Percentiles rank a stretch among this genome's conserved stretches.
Evolutionary conservation across 495 filamentous ascomycete species (phyloP).

Genomic region (Xylaria bambusicola): DNA sequence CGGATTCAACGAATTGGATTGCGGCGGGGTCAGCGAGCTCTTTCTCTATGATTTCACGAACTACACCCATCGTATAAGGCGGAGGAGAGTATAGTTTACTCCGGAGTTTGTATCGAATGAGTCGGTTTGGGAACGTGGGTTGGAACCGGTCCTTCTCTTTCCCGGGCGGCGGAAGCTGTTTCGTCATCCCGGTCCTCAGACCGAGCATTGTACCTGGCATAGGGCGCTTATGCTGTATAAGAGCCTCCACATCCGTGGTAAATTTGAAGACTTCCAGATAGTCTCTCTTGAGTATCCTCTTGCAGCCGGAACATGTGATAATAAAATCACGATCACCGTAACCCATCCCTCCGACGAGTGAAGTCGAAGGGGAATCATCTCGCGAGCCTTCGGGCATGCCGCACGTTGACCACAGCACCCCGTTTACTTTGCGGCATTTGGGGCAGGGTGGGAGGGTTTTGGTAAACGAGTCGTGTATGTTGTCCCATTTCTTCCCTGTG

Average conservation of each 20-base stretch:
- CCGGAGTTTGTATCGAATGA: constrained; percentile 50
- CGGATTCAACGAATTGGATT: constrained; percentile 34
- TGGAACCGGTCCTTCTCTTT: constrained; percentile 21
- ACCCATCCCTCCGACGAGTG: constrained; percentile 53
- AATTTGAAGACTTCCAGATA: constrained; percentile 61
- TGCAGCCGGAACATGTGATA: constrained; percentile 49
- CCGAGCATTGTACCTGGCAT: constrained; percentile 68
- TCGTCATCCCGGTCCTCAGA: constrained; percentile 38
- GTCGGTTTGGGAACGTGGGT: constrained; percentile 62
- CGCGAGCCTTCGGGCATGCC: constrained; percentile 33
- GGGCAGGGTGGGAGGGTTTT: constrained; percentile 59
- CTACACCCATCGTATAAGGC: constrained; percentile 42
- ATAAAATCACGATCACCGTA: constrained; percentile 65
- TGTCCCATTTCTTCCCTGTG: constrained; percentile 63
- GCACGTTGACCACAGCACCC: constrained; percentile 64
- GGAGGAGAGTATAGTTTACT: constrained; percentile 37
- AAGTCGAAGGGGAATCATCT: constrained; percentile 15
- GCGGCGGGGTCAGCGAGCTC: constrained; percentile 31
- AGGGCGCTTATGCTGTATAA: constrained; percentile 47
- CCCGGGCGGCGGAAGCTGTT: constrained; percentile 7
- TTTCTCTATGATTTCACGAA: constrained; percentile 47
- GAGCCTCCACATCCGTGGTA: constrained; percentile 48
- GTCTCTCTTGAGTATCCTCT: constrained; percentile 52
- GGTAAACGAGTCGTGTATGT: constrained; percentile 48
- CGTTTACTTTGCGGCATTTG: constrained; percentile 44